Conservation (phyloP, 768 basidiomycete genomes). For the Lentinula detonsa region DNA sequence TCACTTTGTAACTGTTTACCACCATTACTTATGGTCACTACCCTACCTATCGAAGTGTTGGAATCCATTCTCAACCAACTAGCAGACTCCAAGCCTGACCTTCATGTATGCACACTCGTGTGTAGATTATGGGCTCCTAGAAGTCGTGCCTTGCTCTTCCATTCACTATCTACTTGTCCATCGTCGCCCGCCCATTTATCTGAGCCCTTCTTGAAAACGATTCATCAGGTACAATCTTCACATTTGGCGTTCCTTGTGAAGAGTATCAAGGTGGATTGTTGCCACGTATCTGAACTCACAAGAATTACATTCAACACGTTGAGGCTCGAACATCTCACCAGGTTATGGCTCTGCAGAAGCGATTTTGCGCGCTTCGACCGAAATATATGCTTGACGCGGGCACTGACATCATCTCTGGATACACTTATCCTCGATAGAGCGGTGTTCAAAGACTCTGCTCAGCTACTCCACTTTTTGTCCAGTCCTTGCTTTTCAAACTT, state of each 20-base stretch:
- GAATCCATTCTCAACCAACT: background rate
- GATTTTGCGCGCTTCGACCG: background rate
- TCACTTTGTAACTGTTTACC: too few species aligned
- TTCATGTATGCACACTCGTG: background rate
- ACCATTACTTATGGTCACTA: background rate
- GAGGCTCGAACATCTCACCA: background rate
- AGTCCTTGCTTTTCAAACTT: background rate
- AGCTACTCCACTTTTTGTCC: constrained; percentile 1
- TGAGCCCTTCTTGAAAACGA: background rate
- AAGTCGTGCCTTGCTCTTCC: constrained; percentile 1
- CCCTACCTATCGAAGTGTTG: background rate
- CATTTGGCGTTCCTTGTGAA: background rate
- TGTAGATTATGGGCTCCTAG: background rate
- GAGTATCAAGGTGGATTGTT: background rate
- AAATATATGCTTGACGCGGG: background rate
- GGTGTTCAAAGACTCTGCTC: background rate
- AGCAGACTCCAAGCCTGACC: background rate
- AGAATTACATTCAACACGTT: background rate
- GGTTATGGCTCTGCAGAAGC: background rate
- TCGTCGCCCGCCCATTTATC: background rate
- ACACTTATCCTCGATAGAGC: background rate
- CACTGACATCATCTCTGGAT: background rate
- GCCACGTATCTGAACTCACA: background rate
- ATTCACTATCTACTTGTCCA: background rate
- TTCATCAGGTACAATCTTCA: background rate